phyloP scores from a whole-genome alignment of 2,329 filamentous ascomycete species.

The Exophiala alcalophila region DNA sequence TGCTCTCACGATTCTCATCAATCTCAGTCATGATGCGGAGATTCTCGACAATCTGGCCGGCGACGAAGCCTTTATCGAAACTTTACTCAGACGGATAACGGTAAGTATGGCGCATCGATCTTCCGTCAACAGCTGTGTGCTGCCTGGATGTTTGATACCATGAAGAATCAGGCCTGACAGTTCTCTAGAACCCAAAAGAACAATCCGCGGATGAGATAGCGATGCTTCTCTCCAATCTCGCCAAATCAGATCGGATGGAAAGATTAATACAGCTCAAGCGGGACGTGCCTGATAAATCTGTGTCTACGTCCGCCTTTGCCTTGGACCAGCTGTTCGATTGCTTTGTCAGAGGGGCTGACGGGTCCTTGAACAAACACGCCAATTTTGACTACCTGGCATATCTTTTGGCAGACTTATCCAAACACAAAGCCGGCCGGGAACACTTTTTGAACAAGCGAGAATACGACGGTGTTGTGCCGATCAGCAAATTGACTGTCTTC shows the following conservation, averaged over 20 bases:
- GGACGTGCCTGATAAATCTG: slow-evolving; percentile 51
- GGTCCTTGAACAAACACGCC: slow-evolving; percentile 76
- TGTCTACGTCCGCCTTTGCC: slow-evolving; percentile 58
- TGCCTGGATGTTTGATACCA: too few species aligned
- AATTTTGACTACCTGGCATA: slow-evolving; percentile 92
- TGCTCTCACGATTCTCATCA: slow-evolving; percentile 72
- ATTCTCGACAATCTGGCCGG: slow-evolving; percentile 69
- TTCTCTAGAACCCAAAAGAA: slow-evolving; percentile 56
- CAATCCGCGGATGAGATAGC: slow-evolving; percentile 78
- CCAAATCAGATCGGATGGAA: slow-evolving; percentile 73
- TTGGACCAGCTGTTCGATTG: slow-evolving; percentile 92
- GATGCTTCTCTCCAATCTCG: slow-evolving; percentile 90
- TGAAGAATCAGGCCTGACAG: neutral
- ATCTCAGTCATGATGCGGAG: slow-evolving; percentile 75
- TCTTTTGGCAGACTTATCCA: slow-evolving; percentile 85
- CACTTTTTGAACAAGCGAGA: slow-evolving; percentile 72
- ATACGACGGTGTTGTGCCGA: slow-evolving; percentile 80
- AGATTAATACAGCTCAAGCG: slow-evolving; percentile 67
- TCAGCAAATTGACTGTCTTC: slow-evolving; percentile 90
- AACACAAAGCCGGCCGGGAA: slow-evolving; percentile 63
- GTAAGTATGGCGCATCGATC: slow-evolving; percentile 43
- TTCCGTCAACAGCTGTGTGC: too few species aligned
- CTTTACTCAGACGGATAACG: slow-evolving; percentile 69
- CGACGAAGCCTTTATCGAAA: slow-evolving; percentile 78
- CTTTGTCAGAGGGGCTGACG: slow-evolving; percentile 87